Conservation (phyloP, 163 green algal genomes). For the Scenedesmus sp. region DNA sequence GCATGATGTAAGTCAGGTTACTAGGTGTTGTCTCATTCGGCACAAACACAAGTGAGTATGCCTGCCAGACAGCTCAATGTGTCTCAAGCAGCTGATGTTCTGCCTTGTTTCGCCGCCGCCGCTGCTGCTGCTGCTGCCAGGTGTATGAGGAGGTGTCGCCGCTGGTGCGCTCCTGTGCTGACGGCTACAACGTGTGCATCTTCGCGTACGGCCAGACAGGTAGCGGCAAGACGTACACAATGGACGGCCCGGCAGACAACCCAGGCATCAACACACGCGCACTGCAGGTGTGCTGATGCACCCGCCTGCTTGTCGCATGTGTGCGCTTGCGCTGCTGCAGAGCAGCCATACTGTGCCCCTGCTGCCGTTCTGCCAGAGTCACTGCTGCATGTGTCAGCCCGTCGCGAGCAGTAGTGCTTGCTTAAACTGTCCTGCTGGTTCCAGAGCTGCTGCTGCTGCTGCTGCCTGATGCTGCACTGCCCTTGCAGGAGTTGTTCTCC, state of each 20-base stretch:
- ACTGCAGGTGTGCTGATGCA: constrained; percentile 42
- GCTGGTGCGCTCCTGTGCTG: constrained; percentile 70
- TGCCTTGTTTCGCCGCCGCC: background rate
- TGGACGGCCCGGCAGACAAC: constrained; percentile 66
- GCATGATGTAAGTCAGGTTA: too few species aligned
- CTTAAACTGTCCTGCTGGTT: background rate
- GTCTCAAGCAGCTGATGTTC: background rate
- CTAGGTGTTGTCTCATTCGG: too few species aligned
- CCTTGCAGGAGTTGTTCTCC: constrained; percentile 65
- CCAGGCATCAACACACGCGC: constrained; percentile 65
- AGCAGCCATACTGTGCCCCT: background rate
- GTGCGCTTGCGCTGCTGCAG: background rate
- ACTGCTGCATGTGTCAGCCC: background rate
- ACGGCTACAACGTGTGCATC: constrained; percentile 78
- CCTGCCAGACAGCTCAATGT: too few species aligned
- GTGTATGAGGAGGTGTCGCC: constrained; percentile 77
- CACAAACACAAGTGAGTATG: too few species aligned
- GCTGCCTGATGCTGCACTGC: background rate
- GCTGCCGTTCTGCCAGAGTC: background rate
- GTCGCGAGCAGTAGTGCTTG: background rate
- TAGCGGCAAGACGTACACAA: constrained; percentile 81
- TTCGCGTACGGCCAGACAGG: constrained; percentile 81
- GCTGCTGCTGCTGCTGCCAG: constrained; percentile 39
- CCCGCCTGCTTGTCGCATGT: too few species aligned
- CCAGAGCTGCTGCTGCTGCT: background rate